Percentiles rank a stretch among this genome's conserved stretches.
Conservation (phyloP, 2,329 filamentous ascomycete species). For the Colletotrichum sp. region DNA sequence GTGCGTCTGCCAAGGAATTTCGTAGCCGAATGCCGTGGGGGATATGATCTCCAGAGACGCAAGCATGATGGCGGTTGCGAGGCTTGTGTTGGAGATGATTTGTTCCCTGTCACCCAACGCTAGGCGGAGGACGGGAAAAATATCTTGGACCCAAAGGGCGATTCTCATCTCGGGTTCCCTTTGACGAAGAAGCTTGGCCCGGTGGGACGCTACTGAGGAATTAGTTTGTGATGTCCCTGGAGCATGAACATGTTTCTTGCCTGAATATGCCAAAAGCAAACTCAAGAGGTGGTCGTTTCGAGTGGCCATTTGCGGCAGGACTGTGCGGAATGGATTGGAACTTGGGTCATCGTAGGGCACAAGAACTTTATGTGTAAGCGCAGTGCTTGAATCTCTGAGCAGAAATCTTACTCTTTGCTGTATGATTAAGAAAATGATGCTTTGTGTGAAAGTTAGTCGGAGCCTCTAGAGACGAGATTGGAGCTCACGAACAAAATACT, state of each 20-base stretch:
- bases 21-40: slow-evolving; percentile 80
- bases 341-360: slow-evolving; percentile 56
- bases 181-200: slow-evolving; percentile 75
- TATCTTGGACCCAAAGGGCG: slow-evolving; percentile 79
- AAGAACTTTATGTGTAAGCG: slow-evolving; percentile 46
- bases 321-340: slow-evolving; percentile 58
- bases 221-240: neutral
- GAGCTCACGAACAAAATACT: slow-evolving; percentile 52
- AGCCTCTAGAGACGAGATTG: neutral
- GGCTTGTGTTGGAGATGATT: slow-evolving; percentile 72
- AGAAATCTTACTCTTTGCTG: slow-evolving; percentile 62
- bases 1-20: slow-evolving; percentile 82
- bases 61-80: slow-evolving; percentile 86
- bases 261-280: slow-evolving; percentile 78
- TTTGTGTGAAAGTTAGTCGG: slow-evolving; percentile 24
- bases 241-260: slow-evolving; percentile 26
- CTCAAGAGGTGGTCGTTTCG: slow-evolving; percentile 75
- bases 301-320: slow-evolving; percentile 66
- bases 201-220: slow-evolving; percentile 68
- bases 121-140: slow-evolving; percentile 74
- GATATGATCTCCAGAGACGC: slow-evolving; percentile 84
- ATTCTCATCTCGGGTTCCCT: slow-evolving; percentile 79
- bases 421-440: slow-evolving; percentile 78
- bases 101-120: slow-evolving; percentile 66
- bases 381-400: neutral